Evolutionary conservation across 768 basidiomycete species (phyloP), one percentile per base, ranked within the genome.

Genomic region (Podaxis sp.): DNA sequence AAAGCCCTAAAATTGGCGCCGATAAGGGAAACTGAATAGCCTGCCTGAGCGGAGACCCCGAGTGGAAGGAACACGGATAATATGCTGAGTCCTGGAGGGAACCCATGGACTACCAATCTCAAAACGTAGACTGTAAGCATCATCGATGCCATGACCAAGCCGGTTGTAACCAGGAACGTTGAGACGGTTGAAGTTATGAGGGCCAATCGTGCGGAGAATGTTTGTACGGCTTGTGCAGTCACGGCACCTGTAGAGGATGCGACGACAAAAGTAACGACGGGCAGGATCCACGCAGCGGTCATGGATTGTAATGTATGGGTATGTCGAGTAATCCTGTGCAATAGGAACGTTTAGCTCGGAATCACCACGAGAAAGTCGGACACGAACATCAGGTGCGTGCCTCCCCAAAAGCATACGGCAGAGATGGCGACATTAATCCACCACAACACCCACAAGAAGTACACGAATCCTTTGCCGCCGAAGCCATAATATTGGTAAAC

Each of bases 191-290:
- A 64, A 4, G 89, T 88, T 26, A 88, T 69, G 46, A 87, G 75
- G 1, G 88, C 87, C 64, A 81, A 73, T 0, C 71, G 65, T 1
- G 75, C 70, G 36, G 84, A 82, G 68, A 81, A 77, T 9, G 73
- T 63, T 9, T 77, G 65, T 3, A 93, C 70, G 3, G 84, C 76
- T 2, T 72, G 68, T 0, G 85, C 84, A 24, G 93, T 71, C 46
- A 87, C 72, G 0, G 82, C 87, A 1, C 91, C 91, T 0, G 85
- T 78, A 1, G 92, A 87, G 0, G 89, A 80, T 1, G 83, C 84
- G 69, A 93, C 92, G 49, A 89, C 82, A 15, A 88, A 79, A 0
- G 91, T 84, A 2, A 93, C 87, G 11, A 91, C 83, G 0, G 92
- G 92, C 33, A 93, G 85, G 7, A 93, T 76, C 90, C 91, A 93